A percentile compares a stretch with the other conserved stretches of the same genome.
phyloP scores from a whole-genome alignment of 225 moss, liverwort and hornwort species.

The Neckera pumila region DNA sequence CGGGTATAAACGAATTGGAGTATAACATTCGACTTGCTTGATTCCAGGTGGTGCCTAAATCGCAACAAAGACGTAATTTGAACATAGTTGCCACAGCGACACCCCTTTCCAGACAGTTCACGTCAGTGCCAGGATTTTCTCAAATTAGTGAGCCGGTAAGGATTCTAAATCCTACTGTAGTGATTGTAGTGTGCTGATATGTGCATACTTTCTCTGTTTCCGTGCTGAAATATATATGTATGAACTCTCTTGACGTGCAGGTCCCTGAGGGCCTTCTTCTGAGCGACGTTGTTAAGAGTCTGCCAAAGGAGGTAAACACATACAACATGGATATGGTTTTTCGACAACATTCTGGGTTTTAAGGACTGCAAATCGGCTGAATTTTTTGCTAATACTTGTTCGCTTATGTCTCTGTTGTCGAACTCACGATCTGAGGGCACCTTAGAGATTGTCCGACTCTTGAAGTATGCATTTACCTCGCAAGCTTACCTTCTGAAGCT shows the following conservation, averaged over 20 bases:
- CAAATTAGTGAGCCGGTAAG: slow-evolving; percentile 67
- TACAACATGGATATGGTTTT: neutral
- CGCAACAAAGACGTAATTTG: neutral
- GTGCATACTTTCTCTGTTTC: neutral
- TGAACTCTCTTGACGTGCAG: slow-evolving; percentile 9
- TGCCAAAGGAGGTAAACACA: slow-evolving; percentile 57
- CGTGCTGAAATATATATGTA: neutral
- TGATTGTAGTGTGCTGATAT: neutral
- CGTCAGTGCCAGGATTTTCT: slow-evolving; percentile 62
- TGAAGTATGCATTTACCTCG: neutral
- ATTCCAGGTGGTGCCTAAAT: slow-evolving; percentile 1
- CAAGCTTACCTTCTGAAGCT: neutral
- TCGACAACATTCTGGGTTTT: neutral
- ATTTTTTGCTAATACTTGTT: neutral
- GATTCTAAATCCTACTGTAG: neutral
- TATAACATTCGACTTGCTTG: neutral
- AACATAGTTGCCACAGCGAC: slow-evolving; percentile 37
- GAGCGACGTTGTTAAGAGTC: slow-evolving; percentile 55
- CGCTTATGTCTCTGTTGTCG: neutral
- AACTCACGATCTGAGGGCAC: neutral
- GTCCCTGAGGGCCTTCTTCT: slow-evolving; percentile 44
- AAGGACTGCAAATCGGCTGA: neutral
- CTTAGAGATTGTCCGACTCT: neutral
- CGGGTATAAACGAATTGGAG: neutral
- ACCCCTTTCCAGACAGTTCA: slow-evolving; percentile 34